These are phyloP conservation scores for Pulveroboletus sp. DNA, from an alignment of 768 basidiomycete species.

Conservation along the genomic window DNA sequence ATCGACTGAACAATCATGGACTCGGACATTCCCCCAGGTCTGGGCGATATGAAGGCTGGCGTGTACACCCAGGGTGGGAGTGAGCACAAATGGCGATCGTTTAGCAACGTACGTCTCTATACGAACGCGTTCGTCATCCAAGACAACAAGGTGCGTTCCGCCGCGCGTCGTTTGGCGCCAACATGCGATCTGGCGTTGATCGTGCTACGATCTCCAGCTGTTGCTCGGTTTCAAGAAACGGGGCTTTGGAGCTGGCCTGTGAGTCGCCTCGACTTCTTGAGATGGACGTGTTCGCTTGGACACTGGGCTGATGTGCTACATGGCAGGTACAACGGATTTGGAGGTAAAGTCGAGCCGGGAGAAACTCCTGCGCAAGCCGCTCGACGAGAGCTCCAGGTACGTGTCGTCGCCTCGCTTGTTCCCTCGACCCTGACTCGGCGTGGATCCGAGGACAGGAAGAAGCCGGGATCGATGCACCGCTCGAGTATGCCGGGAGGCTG, in stretches of 20 bases:
- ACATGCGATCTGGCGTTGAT: background rate
- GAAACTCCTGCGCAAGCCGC: constrained; percentile 73
- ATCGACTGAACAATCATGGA: too few relatives aligned
- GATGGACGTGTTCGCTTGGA: too few relatives aligned
- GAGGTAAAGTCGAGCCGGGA: constrained; percentile 77
- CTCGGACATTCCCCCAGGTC: constrained; percentile 42
- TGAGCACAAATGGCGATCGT: constrained; percentile 45
- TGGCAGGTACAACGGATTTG: constrained; percentile 80
- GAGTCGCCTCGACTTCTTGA: constrained; percentile 13
- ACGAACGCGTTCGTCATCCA: constrained; percentile 70
- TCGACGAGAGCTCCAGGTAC: constrained; percentile 64
- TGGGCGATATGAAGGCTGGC: constrained; percentile 23
- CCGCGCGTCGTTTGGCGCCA: background rate
- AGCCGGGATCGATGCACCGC: constrained; percentile 64
- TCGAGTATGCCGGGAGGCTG: constrained; percentile 61
- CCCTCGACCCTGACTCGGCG: background rate
- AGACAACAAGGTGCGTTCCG: constrained; percentile 40
- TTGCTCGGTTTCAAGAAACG: constrained; percentile 77
- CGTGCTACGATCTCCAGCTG: constrained; percentile 41
- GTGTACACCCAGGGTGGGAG: constrained; percentile 38
- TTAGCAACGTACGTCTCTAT: constrained; percentile 44
- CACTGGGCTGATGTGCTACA: constrained; percentile 3
- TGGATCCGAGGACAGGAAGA: constrained; percentile 60
- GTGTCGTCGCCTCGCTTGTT: background rate
- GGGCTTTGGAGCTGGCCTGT: constrained; percentile 68